Evolutionary conservation across 768 basidiomycete genomes (phyloP).

Genomic region (Boletus edulis): DNA sequence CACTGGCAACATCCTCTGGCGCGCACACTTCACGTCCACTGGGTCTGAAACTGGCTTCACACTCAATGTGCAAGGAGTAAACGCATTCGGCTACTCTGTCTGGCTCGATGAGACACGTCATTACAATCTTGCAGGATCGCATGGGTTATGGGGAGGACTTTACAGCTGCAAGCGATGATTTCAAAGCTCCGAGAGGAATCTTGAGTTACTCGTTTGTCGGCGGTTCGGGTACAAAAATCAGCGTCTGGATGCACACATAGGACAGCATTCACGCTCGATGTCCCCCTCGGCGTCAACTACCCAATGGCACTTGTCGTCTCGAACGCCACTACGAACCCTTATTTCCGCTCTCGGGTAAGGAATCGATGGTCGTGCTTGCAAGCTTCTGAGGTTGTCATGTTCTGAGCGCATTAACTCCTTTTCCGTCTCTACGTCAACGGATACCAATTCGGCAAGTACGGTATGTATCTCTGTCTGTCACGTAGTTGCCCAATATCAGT

Average conservation of each 20-base stretch:
- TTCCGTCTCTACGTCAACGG: slow-evolving; percentile 20
- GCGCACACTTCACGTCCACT: too few relatives aligned
- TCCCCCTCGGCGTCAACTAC: slow-evolving; percentile 47
- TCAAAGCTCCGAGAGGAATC: slow-evolving; percentile 50
- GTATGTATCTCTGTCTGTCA: slow-evolving; percentile 2
- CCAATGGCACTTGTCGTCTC: slow-evolving; percentile 44
- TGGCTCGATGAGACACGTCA: too few relatives aligned
- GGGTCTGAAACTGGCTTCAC: too few relatives aligned
- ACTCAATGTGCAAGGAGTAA: too few relatives aligned
- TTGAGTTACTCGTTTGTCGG: slow-evolving; percentile 46
- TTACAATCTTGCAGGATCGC: too few relatives aligned
- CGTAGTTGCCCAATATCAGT: not conserved
- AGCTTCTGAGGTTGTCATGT: not conserved
- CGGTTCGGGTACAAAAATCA: slow-evolving; percentile 35
- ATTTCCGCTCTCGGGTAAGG: slow-evolving; percentile 36
- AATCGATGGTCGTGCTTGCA: not conserved
- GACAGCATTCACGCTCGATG: slow-evolving; percentile 39
- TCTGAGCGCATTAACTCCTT: not conserved
- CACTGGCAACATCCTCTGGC: too few relatives aligned
- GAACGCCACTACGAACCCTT: slow-evolving; percentile 43
- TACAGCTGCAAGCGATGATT: too few relatives aligned
- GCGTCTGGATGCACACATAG: slow-evolving; percentile 32
- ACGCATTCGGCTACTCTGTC: too few relatives aligned
- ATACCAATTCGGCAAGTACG: slow-evolving; percentile 27
- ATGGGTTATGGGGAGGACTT: too few relatives aligned